phyloP scores from a whole-genome alignment of 2,329 filamentous ascomycete species.

The Colletotrichum melonis region DNA sequence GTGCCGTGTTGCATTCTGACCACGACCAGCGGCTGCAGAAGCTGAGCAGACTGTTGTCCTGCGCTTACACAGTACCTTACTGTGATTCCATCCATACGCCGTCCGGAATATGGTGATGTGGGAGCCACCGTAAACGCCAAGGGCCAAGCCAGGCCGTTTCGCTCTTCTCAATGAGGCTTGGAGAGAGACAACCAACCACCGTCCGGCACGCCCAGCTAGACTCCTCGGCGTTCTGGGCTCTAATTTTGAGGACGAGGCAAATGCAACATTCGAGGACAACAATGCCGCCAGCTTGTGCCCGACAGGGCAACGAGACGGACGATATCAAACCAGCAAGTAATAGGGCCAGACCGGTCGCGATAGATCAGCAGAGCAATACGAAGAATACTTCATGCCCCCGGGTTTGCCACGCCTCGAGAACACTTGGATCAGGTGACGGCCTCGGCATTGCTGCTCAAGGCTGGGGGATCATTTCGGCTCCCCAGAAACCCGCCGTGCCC shows the following conservation, averaged over 20 bases:
- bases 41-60: not conserved
- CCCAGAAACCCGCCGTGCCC: not conserved
- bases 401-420: not conserved
- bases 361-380: constrained; percentile 2
- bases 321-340: not conserved
- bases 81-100: too few relatives aligned
- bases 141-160: constrained; percentile 20
- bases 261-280: constrained; percentile 19
- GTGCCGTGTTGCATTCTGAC: not conserved
- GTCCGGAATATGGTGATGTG: not conserved
- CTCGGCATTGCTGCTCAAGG: constrained; percentile 6
- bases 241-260: constrained; percentile 30
- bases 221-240: constrained; percentile 35
- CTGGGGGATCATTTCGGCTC: constrained; percentile 7
- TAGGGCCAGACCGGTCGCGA: constrained; percentile 9
- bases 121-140: constrained; percentile 21
- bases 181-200: constrained; percentile 27
- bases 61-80: not conserved
- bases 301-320: constrained; percentile 10
- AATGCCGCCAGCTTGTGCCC: constrained; percentile 11
- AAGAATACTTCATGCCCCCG: constrained; percentile 7
- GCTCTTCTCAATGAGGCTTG: constrained; percentile 5
- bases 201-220: constrained; percentile 22
- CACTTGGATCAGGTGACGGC: constrained; percentile 9
- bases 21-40: not conserved